Evolutionary conservation across 2,329 filamentous ascomycete species (phyloP), one percentile per base, ranked within the genome.

Genomic region (Fusarium dimerum): DNA sequence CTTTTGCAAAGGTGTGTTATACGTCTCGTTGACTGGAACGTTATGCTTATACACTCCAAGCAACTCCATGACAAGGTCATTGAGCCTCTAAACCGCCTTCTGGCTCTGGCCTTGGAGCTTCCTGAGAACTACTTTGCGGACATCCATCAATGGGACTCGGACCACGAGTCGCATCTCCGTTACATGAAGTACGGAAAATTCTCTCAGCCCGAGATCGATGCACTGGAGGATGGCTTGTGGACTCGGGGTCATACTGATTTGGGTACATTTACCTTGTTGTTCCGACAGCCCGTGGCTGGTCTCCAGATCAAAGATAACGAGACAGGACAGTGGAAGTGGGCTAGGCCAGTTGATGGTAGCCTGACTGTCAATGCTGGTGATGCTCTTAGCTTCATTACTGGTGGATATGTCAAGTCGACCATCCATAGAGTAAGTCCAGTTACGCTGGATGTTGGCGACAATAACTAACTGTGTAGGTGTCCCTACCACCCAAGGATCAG

Each of bases 151-250:
- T 87, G 85, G 65, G 76, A 84, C 2, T 73, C 77, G n/a, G 75
- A 79, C 29, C 77, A 79, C 16, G 82, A 86, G 54, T 81, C 82
- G 20, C 82, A 86, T 51, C 73, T 86, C n/a, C 76, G 84, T 3
- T 86, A 85, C 65, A 86, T 86, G 81, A 74, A 79, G 45, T 85
- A 85, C 54, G 73, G 74, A 9, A 75, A 76, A 1, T 78, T 81
- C 36, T 75, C 71, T 0, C 64, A 72, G 0, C 74, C 79, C n/a
- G 76, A 80, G 20, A 77, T 77, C 51, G 73, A 71, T 30, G 71
- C 70, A 39, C 71, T 73, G 2, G 75, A 74, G 0, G 68, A 71
- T 17, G 67, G 66, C 1, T 68, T 81, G 0, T 78, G 78, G 56
- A 71, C 72, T 0, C 69, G 70, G 0, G 81, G 81, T 0, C 81